Percentiles rank a stretch among this genome's conserved stretches.
Conservation (phyloP, 2,329 filamentous ascomycete species). For the Cercospora canescens region DNA sequence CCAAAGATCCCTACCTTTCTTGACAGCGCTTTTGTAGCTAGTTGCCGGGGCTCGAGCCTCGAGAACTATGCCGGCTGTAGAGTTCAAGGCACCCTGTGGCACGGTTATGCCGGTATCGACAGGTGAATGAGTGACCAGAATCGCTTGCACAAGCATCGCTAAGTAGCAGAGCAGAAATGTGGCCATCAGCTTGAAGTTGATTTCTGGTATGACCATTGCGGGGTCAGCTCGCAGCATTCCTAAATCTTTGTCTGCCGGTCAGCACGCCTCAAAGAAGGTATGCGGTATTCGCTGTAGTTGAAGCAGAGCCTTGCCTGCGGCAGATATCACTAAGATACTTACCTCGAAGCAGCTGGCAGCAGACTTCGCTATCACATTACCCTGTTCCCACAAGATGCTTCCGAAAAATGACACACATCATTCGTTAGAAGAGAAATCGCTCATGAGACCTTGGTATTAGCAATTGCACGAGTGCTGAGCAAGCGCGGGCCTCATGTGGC, state of each 20-base stretch:
- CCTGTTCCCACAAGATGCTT: not conserved
- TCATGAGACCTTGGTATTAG: not conserved
- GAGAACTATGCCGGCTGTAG: not conserved
- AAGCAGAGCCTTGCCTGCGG: not conserved
- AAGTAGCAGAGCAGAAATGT: not conserved
- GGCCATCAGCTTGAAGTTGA: not conserved
- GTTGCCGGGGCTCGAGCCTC: slow-evolving; percentile 1
- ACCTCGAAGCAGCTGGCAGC: not conserved
- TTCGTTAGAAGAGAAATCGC: not conserved
- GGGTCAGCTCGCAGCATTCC: not conserved
- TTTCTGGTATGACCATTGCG: slow-evolving; percentile 1
- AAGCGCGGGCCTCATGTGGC: not conserved
- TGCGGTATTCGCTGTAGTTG: not conserved
- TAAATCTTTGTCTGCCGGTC: not conserved
- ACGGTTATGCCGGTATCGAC: not conserved
- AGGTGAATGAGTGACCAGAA: not conserved
- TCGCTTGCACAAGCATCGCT: not conserved
- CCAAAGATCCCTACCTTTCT: slow-evolving; percentile 5
- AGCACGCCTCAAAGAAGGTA: too few species aligned
- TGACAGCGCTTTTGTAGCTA: slow-evolving; percentile 5
- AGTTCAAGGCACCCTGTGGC: not conserved
- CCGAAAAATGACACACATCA: not conserved
- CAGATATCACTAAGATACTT: not conserved
- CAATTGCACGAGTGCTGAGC: not conserved
- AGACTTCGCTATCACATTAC: not conserved